Evolutionary conservation across 352 stramenopile genomes (phyloP), one percentile per base, ranked within the genome.

Genomic region (Phytophthora sp.): DNA sequence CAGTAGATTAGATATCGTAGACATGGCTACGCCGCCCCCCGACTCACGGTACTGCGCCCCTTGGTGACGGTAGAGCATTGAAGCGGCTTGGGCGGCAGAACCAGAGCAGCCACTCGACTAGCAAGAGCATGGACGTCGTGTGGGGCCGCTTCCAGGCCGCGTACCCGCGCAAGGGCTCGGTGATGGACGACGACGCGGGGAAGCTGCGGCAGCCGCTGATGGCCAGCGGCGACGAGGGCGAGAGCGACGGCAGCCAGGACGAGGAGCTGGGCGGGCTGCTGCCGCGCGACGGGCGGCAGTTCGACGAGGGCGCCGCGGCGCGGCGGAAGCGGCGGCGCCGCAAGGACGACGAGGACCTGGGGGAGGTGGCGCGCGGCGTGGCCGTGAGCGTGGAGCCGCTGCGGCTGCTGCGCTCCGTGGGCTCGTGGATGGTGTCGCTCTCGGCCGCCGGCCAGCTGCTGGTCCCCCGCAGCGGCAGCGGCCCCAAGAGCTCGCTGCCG

Each of bases 311-410:
- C 18, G 51, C 48, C 0, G 64, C 68, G 3, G 45, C 61, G 8
- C 66, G 68, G 6, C 34, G 69, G 38, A 77, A 76, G 42, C 60
- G 68, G 35, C 60, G 68, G 2, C 65, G 72, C 1, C 72, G 69
- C 24, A 81, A 81, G 57, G 72, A 81, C 2, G 72, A 81, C 18
- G 69, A 81, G 31, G 72, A 81, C 41, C 44, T 77, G 39, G 72
- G 72, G 24, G 69, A 81, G 39, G 58, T 77, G 5, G n/a, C 21
- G n/a, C 44, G 24, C 1, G 23, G 57, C n/a, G 50, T 74, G 15
- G n/a, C 44, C 1, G 24, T 74, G 15, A 74, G 57, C 23, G 66
- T 64, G 38, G 50, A 78, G 55, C 69, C 69, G 21, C 34, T 68
- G 10, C 61, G 74, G 46, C 20, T 82, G 15, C 44, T 76, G 31